Base-by-base conservation (phyloP, 345 rosid genomes). In the Noccaea bulbosa region DNA sequence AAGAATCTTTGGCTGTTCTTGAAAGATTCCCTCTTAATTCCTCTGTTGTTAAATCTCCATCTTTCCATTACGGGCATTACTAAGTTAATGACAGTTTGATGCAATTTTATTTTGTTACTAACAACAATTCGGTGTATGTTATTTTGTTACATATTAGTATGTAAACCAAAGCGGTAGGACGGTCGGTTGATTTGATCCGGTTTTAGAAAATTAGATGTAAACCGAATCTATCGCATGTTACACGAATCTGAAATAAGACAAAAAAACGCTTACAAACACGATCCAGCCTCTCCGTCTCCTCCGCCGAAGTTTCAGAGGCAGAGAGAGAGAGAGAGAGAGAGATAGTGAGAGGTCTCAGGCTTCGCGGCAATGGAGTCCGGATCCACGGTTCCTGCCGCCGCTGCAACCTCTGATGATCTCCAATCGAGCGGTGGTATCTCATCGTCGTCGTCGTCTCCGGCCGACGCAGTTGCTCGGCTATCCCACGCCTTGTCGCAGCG, bases 1-100 rank as follows among this genome's bases (percentile, higher is more conserved):
- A 89, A 75, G 97, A 93, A 65, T 88, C 79, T 22, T 55, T 89
- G 2, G 87, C 85, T 65, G 81, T 86, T 56, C 82, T 93, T 22
- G 97, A 91, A 34, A 91, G 82, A 72, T 44, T 93, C 37, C 82
- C 88, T 12, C 14, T 65, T 5, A 54, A 72, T 33, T 41, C 81
- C 10, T 67, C 85, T 58, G 67, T 82, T 74, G 43, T 24, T 14
- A 58, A 66, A n/a, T 59, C 67, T 58, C 40, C 67, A 1, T 73
- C 67, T 7, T 73, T 68, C 46, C 60, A 70, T 27, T 77, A 79
- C 45, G 83, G 77, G 44, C 79, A 77, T 61, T 80, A 50, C 59
- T 65, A 50, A 22, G 38, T 32, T 15, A 27, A 38, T 59, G 41
- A 0, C 44, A 10, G 16, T 53, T 53, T 43, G 11, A 53, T 52